These are phyloP conservation scores for Phytopythium oedochilum DNA, from an alignment of 352 stramenopile species.

Conservation along the genomic window DNA sequence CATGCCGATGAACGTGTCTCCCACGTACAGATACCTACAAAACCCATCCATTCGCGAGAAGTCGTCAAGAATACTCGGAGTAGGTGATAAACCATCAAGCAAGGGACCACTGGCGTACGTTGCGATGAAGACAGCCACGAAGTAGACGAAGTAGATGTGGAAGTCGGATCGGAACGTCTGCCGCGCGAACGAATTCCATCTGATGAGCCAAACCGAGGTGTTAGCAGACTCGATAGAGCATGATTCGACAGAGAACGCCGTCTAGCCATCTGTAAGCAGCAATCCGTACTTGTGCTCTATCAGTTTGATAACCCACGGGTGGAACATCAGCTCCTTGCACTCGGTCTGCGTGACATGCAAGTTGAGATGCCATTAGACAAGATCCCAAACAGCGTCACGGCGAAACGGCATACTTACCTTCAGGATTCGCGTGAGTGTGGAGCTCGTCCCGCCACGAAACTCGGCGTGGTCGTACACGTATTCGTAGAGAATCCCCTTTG, in stretches of 20 bases:
- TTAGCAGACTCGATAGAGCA: background rate
- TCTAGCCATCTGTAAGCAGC: background rate
- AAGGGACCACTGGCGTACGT: conserved; percentile 33
- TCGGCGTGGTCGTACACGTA: conserved; percentile 80
- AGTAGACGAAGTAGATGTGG: conserved; percentile 76
- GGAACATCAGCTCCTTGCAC: conserved; percentile 70
- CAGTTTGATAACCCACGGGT: conserved; percentile 71
- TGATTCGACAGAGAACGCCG: background rate
- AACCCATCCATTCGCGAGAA: background rate
- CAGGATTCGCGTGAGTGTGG: conserved; percentile 55
- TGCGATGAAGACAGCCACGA: conserved; percentile 63
- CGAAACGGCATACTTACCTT: conserved; percentile 26
- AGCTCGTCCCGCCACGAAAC: conserved; percentile 48
- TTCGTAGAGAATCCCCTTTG: conserved; percentile 79
- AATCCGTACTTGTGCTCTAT: conserved; percentile 68
- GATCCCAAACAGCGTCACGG: background rate
- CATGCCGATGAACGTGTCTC: conserved; percentile 68
- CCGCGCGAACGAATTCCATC: conserved; percentile 71
- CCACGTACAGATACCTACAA: conserved; percentile 63
- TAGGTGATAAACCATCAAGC: background rate
- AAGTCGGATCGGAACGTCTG: conserved; percentile 71
- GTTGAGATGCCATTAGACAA: background rate
- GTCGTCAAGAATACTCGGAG: no score
- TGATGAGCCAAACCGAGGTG: conserved; percentile 9
- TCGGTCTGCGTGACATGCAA: no score